Evolutionary conservation across 192 early-diverging fungal genomes (phyloP).

Genomic region (Coemansia pectinata): DNA sequence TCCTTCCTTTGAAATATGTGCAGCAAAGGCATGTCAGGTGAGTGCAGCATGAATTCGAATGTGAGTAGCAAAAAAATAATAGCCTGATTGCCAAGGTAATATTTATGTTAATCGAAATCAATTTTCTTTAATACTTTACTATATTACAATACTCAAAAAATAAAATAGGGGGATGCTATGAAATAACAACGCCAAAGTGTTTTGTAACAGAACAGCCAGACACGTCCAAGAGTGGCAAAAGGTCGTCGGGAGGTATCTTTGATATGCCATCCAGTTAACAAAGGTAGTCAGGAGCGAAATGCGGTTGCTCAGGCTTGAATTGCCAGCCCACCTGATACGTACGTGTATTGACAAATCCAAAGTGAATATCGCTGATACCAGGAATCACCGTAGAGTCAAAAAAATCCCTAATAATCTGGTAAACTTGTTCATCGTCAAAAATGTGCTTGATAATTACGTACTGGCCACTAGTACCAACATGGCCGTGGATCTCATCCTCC

Average conservation of each 20-base stretch:
- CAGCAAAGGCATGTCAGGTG: too few species aligned
- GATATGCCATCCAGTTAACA: not conserved
- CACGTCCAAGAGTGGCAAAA: not conserved
- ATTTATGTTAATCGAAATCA: not conserved
- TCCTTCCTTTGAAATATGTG: too few species aligned
- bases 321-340: not conserved
- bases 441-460: not conserved
- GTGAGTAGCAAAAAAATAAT: too few species aligned
- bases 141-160: not conserved
- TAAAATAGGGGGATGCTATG: not conserved
- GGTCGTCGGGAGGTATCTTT: not conserved
- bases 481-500: not conserved
- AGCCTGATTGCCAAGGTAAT: not conserved
- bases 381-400: not conserved
- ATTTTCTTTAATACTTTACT: not conserved
- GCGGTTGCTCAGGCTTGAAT: not conserved
- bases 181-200: not conserved
- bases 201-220: not conserved
- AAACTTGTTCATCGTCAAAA: not conserved
- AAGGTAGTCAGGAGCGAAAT: not conserved
- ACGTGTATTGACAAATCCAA: not conserved
- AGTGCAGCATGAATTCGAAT: too few species aligned
- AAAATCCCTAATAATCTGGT: constrained; percentile 2
- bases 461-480: not conserved
- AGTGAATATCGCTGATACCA: not conserved